A percentile compares a stretch with the other conserved stretches of the same genome.
Evolutionary conservation across 148 eudicot genomes (phyloP).

Genomic region (Polygonum aviculare): DNA sequence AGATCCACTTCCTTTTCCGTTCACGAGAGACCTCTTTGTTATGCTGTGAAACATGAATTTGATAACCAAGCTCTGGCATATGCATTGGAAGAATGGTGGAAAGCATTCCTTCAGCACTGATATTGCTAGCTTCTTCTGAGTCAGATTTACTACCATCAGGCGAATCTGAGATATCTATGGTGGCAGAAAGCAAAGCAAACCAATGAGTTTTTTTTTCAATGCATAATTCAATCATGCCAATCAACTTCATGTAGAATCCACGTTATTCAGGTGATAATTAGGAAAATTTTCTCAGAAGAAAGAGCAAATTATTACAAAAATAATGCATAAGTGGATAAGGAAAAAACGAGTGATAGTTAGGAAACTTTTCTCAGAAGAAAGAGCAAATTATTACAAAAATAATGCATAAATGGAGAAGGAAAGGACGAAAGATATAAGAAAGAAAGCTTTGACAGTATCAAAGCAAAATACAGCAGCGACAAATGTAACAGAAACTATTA

Average conservation of each 20-base stretch:
- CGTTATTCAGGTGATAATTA: neutral
- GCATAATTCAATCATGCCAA: neutral
- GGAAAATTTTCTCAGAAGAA: neutral
- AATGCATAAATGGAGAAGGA: neutral
- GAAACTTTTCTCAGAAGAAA: neutral
- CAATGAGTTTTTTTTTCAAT: neutral
- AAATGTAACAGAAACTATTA: neutral
- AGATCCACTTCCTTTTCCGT: constrained; percentile 64
- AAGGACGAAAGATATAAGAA: neutral
- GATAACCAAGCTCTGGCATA: neutral
- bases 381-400: neutral
- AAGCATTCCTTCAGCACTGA: neutral
- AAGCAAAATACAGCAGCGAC: neutral
- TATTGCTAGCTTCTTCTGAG: neutral
- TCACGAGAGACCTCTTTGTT: constrained; percentile 51
- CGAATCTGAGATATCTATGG: constrained; percentile 4
- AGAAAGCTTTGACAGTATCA: neutral
- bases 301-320: neutral
- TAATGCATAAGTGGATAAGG: neutral
- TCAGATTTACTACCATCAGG: neutral
- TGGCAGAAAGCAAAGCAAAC: neutral
- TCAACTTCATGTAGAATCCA: neutral
- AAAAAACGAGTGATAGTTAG: neutral
- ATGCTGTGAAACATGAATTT: constrained; percentile 23
- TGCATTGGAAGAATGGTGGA: neutral